Percentiles rank a stretch among this genome's conserved stretches.
Evolutionary conservation across 352 stramenopile genomes (phyloP).

Genomic region (Globisporangium ultimum): DNA sequence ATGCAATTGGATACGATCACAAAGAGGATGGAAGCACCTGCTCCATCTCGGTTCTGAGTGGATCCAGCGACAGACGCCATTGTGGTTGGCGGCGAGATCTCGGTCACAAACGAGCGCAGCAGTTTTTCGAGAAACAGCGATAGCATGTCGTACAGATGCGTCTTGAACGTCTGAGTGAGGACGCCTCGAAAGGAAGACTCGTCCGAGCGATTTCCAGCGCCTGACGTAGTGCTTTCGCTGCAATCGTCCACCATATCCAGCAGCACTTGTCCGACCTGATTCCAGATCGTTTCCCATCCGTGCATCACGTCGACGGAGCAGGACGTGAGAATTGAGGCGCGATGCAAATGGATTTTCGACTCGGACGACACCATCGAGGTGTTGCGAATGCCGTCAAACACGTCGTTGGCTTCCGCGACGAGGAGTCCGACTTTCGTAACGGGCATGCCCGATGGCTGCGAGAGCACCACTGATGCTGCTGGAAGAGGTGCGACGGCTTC

Average conservation of each 20-base stretch:
- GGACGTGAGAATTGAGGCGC: slow-evolving; percentile 41
- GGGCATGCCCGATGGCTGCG: background rate
- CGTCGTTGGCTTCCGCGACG: slow-evolving; percentile 40
- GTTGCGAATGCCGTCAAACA: slow-evolving; percentile 58
- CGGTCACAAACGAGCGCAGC: slow-evolving; percentile 36
- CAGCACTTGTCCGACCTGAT: slow-evolving; percentile 38
- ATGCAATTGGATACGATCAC: slow-evolving; percentile 71
- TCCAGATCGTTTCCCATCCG: slow-evolving; percentile 53
- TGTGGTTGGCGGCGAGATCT: slow-evolving; percentile 33
- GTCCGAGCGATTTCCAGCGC: slow-evolving; percentile 6
- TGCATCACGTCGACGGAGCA: slow-evolving; percentile 43
- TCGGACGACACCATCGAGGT: slow-evolving; percentile 70
- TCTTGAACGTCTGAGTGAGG: slow-evolving; percentile 36
- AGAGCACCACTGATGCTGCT: slow-evolving; percentile 6
- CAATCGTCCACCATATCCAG: slow-evolving; percentile 45
- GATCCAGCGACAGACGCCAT: slow-evolving; percentile 24
- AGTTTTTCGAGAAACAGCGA: slow-evolving; percentile 45
- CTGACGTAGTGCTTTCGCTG: slow-evolving; percentile 1
- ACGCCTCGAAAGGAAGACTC: slow-evolving; percentile 13
- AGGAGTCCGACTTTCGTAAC: slow-evolving; percentile 41
- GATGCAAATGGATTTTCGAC: slow-evolving; percentile 57
- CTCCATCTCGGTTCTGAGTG: slow-evolving; percentile 22
- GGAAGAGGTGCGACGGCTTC: background rate
- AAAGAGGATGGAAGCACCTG: slow-evolving; percentile 56
- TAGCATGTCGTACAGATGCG: slow-evolving; percentile 47